Percentiles rank a stretch among this genome's conserved stretches.
These are phyloP conservation scores for Macadamia integrifolia DNA, from an alignment of 164 flowering plant species.

Conservation along the genomic window DNA sequence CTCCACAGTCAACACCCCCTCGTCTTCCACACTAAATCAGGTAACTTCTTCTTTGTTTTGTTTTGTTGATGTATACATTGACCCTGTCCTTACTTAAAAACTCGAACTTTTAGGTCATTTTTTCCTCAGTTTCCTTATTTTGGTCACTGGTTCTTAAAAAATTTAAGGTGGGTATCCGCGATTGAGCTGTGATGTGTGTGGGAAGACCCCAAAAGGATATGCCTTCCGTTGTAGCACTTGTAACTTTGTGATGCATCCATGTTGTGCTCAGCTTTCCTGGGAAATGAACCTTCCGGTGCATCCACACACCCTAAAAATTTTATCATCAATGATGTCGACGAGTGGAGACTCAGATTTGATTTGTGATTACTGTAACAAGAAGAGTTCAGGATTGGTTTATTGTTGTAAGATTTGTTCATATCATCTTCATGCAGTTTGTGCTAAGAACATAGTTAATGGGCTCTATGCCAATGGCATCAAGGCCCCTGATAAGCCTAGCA, in stretches of 20 bases:
- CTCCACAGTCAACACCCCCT: constrained; percentile 67
- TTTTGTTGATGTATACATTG: not conserved
- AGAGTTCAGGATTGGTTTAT: constrained; percentile 49
- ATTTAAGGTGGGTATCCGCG: constrained; percentile 38
- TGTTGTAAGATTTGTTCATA: constrained; percentile 55
- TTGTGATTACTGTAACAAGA: constrained; percentile 56
- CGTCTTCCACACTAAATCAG: constrained; percentile 38
- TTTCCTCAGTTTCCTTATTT: not conserved
- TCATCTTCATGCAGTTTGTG: constrained; percentile 76
- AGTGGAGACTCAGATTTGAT: constrained; percentile 9
- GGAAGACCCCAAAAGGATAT: constrained; percentile 53
- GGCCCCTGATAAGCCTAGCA: constrained; percentile 32
- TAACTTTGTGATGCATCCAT: constrained; percentile 71
- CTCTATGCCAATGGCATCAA: constrained; percentile 40
- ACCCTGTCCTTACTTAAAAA: too few species aligned
- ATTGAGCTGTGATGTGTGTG: constrained; percentile 59
- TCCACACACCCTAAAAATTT: constrained; percentile 41
- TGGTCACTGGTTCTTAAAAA: not conserved
- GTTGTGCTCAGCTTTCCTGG: constrained; percentile 54
- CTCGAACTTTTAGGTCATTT: too few species aligned
- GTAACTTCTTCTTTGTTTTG: constrained; percentile 10
- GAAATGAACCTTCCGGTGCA: constrained; percentile 41
- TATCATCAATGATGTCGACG: constrained; percentile 17
- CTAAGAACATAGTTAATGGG: constrained; percentile 66
- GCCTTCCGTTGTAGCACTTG: constrained; percentile 57